Evolutionary conservation across 345 rosid genomes (phyloP).

Genomic region (Corchorus olitorius): DNA sequence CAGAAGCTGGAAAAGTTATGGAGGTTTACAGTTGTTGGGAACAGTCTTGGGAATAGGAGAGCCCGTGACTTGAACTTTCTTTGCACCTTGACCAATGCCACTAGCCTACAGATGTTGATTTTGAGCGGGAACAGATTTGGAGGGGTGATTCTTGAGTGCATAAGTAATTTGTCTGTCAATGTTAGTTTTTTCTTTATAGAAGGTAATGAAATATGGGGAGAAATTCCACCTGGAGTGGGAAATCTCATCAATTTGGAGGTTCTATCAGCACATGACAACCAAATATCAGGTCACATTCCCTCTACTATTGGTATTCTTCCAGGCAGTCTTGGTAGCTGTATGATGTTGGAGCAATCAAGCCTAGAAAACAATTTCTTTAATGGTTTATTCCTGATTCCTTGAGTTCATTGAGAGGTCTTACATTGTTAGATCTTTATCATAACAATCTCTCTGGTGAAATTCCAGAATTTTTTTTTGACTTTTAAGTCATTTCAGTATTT

Average conservation of each 20-base stretch:
- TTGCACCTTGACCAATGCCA: background rate
- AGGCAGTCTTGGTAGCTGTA: conserved; percentile 26
- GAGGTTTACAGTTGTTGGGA: background rate
- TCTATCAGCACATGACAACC: background rate
- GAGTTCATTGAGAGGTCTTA: conserved; percentile 30
- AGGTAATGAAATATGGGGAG: conserved; percentile 1
- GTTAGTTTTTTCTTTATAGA: background rate
- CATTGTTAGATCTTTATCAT: conserved; percentile 32
- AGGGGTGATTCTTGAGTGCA: background rate
- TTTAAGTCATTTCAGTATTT: background rate
- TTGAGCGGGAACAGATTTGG: background rate
- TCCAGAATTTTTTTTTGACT: conserved; percentile 6
- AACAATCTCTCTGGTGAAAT: conserved; percentile 36
- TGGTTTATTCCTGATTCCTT: conserved; percentile 37
- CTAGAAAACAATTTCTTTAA: conserved; percentile 25
- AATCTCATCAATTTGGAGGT: conserved; percentile 26
- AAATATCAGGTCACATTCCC: conserved; percentile 15
- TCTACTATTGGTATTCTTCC: conserved; percentile 25
- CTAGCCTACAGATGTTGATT: background rate
- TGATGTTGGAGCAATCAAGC: conserved; percentile 3
- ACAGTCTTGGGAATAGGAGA: background rate
- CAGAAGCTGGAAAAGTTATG: background rate
- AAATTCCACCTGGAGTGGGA: background rate
- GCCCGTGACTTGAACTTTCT: conserved; percentile 7
- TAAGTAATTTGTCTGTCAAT: background rate